These are phyloP conservation scores for Rhizopus microsporus DNA, from an alignment of 371 early-diverging fungal genomes.

Conservation along the genomic window DNA sequence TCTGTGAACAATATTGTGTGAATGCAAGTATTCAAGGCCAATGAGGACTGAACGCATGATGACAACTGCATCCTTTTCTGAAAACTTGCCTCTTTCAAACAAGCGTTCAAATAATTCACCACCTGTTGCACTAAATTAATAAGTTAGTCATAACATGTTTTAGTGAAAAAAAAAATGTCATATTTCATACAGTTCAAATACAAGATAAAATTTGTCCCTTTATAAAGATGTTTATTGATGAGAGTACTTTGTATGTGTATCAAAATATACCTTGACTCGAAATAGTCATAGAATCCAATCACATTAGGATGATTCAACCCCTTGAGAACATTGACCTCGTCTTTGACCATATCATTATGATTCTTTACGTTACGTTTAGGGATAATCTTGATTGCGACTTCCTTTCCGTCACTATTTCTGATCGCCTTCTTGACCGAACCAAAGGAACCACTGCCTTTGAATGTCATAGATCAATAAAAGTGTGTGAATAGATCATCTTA, in stretches of 20 bases:
- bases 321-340: conserved; percentile 70
- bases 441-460: conserved; percentile 71
- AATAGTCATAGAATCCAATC: conserved; percentile 78
- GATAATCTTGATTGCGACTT: conserved; percentile 80
- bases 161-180: background rate
- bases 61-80: conserved; percentile 81
- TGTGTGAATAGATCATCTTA: background rate
- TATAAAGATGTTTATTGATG: background rate
- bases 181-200: conserved; percentile 76
- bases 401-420: conserved; percentile 49
- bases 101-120: conserved; percentile 92
- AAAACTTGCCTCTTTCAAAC: conserved; percentile 78
- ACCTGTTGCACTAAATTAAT: conserved; percentile 63
- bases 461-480: background rate
- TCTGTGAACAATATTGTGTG: conserved; percentile 66
- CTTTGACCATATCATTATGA: conserved; percentile 72
- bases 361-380: conserved; percentile 64
- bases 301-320: conserved; percentile 79
- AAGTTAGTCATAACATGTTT: background rate
- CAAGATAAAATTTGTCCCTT: conserved; percentile 75
- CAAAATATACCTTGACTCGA: conserved; percentile 56
- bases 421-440: conserved; percentile 73
- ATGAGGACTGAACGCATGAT: conserved; percentile 64
- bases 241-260: background rate
- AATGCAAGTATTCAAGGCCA: conserved; percentile 71